Base-by-base conservation (phyloP, 164 flowering plant genomes). In the Dillenia turbinata region DNA sequence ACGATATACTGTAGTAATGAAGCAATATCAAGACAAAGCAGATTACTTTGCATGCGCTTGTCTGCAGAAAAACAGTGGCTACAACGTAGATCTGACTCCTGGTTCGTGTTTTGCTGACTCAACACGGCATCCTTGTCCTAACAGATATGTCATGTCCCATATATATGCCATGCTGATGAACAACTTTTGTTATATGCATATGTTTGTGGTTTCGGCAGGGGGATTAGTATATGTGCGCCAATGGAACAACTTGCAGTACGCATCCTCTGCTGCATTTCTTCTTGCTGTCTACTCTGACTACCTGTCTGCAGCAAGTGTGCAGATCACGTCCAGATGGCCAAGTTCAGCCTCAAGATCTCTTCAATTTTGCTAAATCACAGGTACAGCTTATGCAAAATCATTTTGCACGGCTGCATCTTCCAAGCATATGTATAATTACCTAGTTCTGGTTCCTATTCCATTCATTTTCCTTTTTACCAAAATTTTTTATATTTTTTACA, bases 161-260 rank as follows among this genome's bases (percentile, higher is more conserved):
- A 33, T 33, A 33, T 4, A 5, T 33, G 40, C 40, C 40, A 33
- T 33, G 40, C 40, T 33, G 6, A 33, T 33, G 40, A 33, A 33
- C 40, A 33, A 7, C 5, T 49, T 56, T 45, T 49, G 10, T 10
- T 33, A 44, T 49, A 3, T 48, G 47, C 47, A 12, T 22, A 12
- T 49, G 14, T 51, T 3, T 44, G 9, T 7, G 46, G 47, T 56
- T 54, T 58, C 11, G 15, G 9, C 71, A 87, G 97, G 95, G 8
- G 97, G 97, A n/a, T 62, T 90, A 15, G 16, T 91, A 44, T 79
- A 82, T 52, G 66, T 86, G 6, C 85, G 69, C 8, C 78, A 84
- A 43, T 89, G 90, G 92, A 89, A 89, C 81, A 91, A 90, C 66
- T 15, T 90, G 86, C 98, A 94, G 54, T 94, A 86, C 40, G 85